Evolutionary conservation across 2,329 filamentous ascomycete genomes (phyloP).

Genomic region (Nothopassalora personata): DNA sequence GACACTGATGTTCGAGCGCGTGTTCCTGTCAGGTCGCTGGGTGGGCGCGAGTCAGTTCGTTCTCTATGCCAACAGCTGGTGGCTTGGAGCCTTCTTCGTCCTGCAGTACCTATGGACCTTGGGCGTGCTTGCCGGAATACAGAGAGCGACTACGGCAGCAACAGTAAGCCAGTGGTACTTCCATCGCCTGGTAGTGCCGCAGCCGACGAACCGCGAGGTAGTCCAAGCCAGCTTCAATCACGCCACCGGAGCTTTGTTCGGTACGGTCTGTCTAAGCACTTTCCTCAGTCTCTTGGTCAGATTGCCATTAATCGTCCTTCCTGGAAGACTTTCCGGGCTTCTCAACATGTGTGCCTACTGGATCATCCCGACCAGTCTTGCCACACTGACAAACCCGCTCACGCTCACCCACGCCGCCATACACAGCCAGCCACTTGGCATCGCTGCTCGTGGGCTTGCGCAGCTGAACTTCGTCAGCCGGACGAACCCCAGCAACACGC

Average conservation of each 20-base stretch:
- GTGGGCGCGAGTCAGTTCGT: slow-evolving; percentile 60
- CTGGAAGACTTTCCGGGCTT: slow-evolving; percentile 64
- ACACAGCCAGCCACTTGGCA: slow-evolving; percentile 75
- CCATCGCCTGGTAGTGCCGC: slow-evolving; percentile 76
- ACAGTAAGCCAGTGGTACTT: slow-evolving; percentile 99
- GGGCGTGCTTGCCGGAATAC: slow-evolving; percentile 78
- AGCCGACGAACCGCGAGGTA: slow-evolving; percentile 71
- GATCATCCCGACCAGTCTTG: slow-evolving; percentile 77
- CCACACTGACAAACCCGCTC: slow-evolving; percentile 82
- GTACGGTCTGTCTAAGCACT: slow-evolving; percentile 84
- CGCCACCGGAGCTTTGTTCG: slow-evolving; percentile 79
- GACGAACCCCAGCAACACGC: slow-evolving; percentile 66
- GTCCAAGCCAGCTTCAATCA: slow-evolving; percentile 78
- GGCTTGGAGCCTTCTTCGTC: slow-evolving; percentile 87
- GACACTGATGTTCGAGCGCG: slow-evolving; percentile 92
- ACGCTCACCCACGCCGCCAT: slow-evolving; percentile 91
- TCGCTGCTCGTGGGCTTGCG: slow-evolving; percentile 71
- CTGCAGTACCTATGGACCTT: slow-evolving; percentile 95
- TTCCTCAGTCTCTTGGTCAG: slow-evolving; percentile 74
- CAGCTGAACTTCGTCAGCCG: slow-evolving; percentile 77
- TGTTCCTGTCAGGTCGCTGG: slow-evolving; percentile 89
- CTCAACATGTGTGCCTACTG: slow-evolving; percentile 68
- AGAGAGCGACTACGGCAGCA: slow-evolving; percentile 85
- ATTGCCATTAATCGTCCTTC: slow-evolving; percentile 78
- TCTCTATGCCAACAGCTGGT: slow-evolving; percentile 86